Evolutionary conservation across 768 basidiomycete genomes (phyloP).

Genomic region (Saitozyma podzolica): DNA sequence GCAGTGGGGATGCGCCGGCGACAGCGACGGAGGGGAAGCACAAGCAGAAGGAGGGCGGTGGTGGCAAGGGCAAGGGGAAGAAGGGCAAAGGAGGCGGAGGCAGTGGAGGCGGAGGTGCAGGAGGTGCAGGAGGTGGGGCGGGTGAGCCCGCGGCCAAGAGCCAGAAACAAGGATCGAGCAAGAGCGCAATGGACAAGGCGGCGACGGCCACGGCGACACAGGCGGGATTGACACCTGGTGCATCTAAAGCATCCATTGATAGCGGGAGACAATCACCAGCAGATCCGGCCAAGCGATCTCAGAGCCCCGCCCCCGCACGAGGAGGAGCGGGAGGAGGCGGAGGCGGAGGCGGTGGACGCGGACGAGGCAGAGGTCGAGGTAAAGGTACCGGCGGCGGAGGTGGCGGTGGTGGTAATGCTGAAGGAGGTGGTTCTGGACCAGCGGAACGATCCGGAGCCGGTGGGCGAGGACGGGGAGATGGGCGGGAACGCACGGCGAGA

Average conservation of each 20-base stretch:
- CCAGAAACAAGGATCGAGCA: background rate
- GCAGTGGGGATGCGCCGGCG: conserved; percentile 1
- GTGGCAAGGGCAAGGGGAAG: conserved; percentile 12
- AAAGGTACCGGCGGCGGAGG: background rate
- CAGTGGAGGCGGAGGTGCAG: background rate
- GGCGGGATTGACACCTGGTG: background rate
- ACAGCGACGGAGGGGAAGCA: background rate
- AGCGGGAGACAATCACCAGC: background rate
- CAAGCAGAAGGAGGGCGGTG: conserved; percentile 17
- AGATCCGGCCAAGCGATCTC: background rate
- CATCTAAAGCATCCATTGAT: background rate
- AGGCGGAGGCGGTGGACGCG: conserved; percentile 11
- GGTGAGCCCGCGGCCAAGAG: background rate
- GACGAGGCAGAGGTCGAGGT: conserved; percentile 6
- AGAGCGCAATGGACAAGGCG: conserved; percentile 7
- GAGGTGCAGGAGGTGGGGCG: conserved; percentile 1
- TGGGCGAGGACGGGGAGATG: background rate
- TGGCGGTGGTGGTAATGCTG: background rate
- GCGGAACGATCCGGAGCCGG: background rate
- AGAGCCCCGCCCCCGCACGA: background rate
- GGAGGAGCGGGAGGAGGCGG: background rate
- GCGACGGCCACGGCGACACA: background rate
- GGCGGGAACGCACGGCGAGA: background rate
- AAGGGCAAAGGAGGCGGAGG: conserved; percentile 9
- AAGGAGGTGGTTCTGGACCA: background rate